phyloP scores from a whole-genome alignment of 352 stramenopile genomes.

The Pythium folliculosum region DNA sequence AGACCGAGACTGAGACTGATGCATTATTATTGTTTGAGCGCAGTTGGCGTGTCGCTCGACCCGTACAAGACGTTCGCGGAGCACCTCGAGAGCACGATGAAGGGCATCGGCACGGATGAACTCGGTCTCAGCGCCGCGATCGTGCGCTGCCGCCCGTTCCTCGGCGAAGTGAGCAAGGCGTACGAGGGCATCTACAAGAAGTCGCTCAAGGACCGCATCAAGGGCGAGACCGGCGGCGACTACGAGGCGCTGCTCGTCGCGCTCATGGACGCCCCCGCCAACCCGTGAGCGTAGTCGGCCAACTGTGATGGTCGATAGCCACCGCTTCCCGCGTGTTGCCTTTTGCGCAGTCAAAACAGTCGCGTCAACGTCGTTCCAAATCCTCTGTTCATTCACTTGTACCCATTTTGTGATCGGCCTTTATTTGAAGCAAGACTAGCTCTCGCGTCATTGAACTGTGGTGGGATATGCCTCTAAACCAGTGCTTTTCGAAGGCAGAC shows the following conservation, averaged over 20 bases:
- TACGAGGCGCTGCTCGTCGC: slow-evolving; percentile 37
- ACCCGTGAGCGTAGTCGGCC: neutral
- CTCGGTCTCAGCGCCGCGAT: slow-evolving; percentile 29
- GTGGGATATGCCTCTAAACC: no score
- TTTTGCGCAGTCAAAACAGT: neutral
- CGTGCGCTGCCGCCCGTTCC: slow-evolving; percentile 34
- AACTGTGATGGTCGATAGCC: neutral
- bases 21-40: slow-evolving; percentile 3
- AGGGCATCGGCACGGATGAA: slow-evolving; percentile 48
- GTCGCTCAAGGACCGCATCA: slow-evolving; percentile 41
- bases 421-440: no score
- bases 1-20: neutral
- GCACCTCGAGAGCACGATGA: slow-evolving; percentile 41
- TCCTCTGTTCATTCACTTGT: no score
- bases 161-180: slow-evolving; percentile 29
- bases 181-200: slow-evolving; percentile 41
- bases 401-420: no score
- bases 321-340: no score
- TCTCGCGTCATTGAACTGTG: no score
- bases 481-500: no score
- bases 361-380: neutral
- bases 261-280: slow-evolving; percentile 32
- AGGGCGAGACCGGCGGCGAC: slow-evolving; percentile 38
- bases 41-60: slow-evolving; percentile 58
- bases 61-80: slow-evolving; percentile 40